These are phyloP conservation scores for Entomortierella parvispora DNA, from an alignment of 192 early-diverging fungal genomes.

Conservation along the genomic window DNA sequence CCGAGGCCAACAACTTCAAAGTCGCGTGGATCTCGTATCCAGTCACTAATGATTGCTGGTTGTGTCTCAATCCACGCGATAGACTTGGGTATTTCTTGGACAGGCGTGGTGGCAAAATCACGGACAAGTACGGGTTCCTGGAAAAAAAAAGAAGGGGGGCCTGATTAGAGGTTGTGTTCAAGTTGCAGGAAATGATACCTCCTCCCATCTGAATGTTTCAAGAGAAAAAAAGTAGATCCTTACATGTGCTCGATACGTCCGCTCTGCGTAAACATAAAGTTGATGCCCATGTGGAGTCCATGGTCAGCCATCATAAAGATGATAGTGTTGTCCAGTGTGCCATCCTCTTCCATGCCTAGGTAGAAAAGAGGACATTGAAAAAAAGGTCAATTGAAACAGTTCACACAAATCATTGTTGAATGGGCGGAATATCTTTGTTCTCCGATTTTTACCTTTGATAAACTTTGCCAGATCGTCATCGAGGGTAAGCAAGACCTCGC, in stretches of 20 bases:
- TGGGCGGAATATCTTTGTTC: neutral
- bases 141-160: neutral
- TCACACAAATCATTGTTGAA: too few relatives aligned
- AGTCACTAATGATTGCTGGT: constrained; percentile 49
- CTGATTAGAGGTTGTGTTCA: neutral
- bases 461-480: constrained; percentile 48
- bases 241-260: constrained; percentile 55
- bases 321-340: constrained; percentile 51
- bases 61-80: constrained; percentile 35
- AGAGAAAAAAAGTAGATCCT: neutral
- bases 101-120: constrained; percentile 48
- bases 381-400: too few relatives aligned
- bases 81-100: constrained; percentile 29
- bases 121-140: constrained; percentile 52
- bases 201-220: neutral
- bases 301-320: constrained; percentile 56
- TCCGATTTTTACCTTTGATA: constrained; percentile 20
- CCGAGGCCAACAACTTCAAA: constrained; percentile 43
- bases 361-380: neutral
- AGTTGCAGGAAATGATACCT: neutral
- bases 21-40: constrained; percentile 48
- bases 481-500: constrained; percentile 46
- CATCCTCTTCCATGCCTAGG: constrained; percentile 42
- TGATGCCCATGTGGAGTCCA: constrained; percentile 58
- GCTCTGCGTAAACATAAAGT: constrained; percentile 50